Conservation (phyloP, 805 yeast species). For the Yarrowia osloensis region DNA sequence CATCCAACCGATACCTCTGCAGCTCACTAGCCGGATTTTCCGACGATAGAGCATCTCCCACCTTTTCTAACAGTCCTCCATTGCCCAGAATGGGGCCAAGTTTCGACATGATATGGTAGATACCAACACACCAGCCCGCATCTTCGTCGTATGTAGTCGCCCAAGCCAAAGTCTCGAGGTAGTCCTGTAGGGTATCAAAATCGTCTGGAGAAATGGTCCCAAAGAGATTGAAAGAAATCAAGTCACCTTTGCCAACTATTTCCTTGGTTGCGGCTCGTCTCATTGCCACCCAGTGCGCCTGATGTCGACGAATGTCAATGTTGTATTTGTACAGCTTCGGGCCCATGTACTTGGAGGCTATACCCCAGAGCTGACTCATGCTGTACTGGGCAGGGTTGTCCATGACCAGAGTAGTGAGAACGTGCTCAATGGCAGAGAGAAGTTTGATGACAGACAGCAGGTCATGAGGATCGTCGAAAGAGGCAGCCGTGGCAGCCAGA, state of each 20-base stretch:
- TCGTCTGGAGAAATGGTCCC: background rate
- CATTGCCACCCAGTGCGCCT: slow-evolving; percentile 16
- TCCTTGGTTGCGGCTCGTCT: background rate
- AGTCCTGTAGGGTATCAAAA: background rate
- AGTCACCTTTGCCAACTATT: background rate
- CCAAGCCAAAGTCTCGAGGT: background rate
- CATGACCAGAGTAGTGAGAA: slow-evolving; percentile 9
- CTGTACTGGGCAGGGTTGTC: background rate
- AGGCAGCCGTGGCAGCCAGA: background rate
- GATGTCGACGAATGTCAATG: background rate
- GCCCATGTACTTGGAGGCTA: background rate
- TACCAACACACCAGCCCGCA: background rate
- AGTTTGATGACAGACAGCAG: background rate
- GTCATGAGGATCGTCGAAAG: background rate
- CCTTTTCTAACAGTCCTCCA: background rate
- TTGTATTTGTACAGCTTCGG: background rate
- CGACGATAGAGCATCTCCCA: background rate
- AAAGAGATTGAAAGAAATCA: background rate
- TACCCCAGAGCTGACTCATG: slow-evolving; percentile 14
- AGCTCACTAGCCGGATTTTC: background rate
- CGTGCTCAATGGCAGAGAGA: background rate
- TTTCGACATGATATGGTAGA: background rate
- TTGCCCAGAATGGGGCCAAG: background rate
- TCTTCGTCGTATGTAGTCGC: background rate
- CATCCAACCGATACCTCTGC: background rate